Base-by-base conservation (phyloP, 2,329 filamentous ascomycete species). In the Neoscytalidium dimidiatum region DNA sequence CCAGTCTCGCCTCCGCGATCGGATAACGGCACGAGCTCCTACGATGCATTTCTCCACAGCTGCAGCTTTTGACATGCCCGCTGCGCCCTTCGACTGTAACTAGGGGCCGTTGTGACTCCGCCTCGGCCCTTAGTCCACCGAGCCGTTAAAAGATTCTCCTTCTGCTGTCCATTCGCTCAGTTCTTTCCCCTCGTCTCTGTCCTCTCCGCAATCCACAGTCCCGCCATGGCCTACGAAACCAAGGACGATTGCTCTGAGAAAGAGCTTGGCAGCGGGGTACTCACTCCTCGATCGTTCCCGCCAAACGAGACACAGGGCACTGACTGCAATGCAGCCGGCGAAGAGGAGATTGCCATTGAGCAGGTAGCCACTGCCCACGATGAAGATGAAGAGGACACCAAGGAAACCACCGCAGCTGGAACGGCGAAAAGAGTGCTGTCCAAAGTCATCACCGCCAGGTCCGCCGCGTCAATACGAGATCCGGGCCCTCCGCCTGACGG, bases 401-500 rank as follows among this genome's bases (percentile, higher is more conserved):
- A 48, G 26, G 26, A 44, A 31, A 26, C 29, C 33, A 46, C 63
- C 26, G 19, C 53, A 4, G 35, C 63, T 13, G 44, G 46, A 19
- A 19, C 53, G 3, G 63, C 49, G 17, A 65, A 65, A 13, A 26
- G 51, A 14, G 62, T 58, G 4, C 51, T 66, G 21, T 64, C 65
- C 33, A 64, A 62, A 23, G 58, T 65, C 28, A 41, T 72, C 28
- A 71, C 71, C 7, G 65, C 69, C 46, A 67, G 66, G 46, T 74
- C 73, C 9, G 66, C 67, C 2, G 66, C 70, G 11, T 72, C 72
- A 1, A 72, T 70, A 21, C 62, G 66, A 62, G 72, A 77, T 64
- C 76, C 77, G 1, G 75, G 74, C 1, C 77, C 77, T 14, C 76
- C 77, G 1, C 77, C 77, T 0, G 76, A 79, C 49, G 73, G 73